phyloP scores from a whole-genome alignment of 768 basidiomycete genomes.

The Russula virescens region DNA sequence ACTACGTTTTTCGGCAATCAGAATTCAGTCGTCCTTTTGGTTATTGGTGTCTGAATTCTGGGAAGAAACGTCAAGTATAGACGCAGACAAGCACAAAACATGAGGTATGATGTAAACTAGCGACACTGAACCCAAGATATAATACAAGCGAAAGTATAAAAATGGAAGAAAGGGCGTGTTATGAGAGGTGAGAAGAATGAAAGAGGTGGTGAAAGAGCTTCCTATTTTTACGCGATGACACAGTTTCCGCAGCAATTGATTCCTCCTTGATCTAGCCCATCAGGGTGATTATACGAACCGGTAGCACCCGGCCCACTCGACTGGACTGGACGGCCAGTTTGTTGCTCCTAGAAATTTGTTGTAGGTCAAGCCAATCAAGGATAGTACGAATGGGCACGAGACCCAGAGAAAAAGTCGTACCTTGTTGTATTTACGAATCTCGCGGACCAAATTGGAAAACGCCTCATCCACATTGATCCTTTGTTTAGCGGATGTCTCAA shows the following conservation, averaged over 20 bases:
- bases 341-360: conserved; percentile 51
- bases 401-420: conserved; percentile 35
- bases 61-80: conserved; percentile 10
- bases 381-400: not conserved
- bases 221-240: conserved; percentile 43
- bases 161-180: not conserved
- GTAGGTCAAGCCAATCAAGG: not conserved
- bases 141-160: conserved; percentile 13
- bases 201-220: conserved; percentile 14
- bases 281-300: conserved; percentile 43
- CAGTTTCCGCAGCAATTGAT: conserved; percentile 65
- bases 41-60: too few relatives aligned
- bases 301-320: conserved; percentile 39
- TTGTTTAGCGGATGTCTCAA: conserved; percentile 95
- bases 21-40: too few relatives aligned
- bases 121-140: conserved; percentile 17
- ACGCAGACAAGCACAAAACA: not conserved
- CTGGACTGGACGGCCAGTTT: conserved; percentile 65
- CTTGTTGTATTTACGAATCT: conserved; percentile 92
- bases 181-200: not conserved
- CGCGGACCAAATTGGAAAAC: conserved; percentile 87
- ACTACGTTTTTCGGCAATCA: too few relatives aligned
- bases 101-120: conserved; percentile 10
- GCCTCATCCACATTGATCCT: conserved; percentile 96
- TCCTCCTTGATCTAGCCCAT: conserved; percentile 49